Conservation (phyloP, 1,139 yeast species). For the Sugiyamaella neomexicana region DNA sequence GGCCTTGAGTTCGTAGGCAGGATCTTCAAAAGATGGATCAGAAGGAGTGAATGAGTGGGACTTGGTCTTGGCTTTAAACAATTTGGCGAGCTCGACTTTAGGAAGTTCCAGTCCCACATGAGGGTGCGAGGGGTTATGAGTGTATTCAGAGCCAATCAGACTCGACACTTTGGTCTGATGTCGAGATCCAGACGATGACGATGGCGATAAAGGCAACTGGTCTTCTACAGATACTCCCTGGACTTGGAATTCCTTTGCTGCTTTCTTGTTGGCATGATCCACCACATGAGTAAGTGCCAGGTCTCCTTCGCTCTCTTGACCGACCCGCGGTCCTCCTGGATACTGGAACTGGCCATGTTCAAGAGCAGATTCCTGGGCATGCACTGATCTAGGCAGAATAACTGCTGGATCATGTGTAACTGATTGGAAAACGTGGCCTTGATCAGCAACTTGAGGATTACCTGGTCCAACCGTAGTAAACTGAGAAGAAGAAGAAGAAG, state of each 20-base stretch:
- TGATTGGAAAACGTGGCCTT: neutral
- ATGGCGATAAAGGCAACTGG: neutral
- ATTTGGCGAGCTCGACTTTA: constrained; percentile 7
- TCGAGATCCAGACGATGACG: neutral
- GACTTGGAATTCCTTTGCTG: constrained; percentile 6
- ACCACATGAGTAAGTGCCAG: constrained; percentile 3
- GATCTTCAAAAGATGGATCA: constrained; percentile 13
- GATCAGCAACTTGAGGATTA: neutral
- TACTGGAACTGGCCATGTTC: constrained; percentile 8
- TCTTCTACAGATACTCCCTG: neutral
- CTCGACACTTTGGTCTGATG: constrained; percentile 1
- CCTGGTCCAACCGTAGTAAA: constrained; percentile 3
- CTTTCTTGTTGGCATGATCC: constrained; percentile 5
- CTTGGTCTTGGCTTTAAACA: constrained; percentile 7
- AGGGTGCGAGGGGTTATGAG: neutral
- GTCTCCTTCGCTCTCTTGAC: constrained; percentile 4
- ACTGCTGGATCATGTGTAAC: constrained; percentile 15
- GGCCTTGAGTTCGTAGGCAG: constrained; percentile 10
- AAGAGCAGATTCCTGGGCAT: constrained; percentile 8
- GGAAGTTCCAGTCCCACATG: constrained; percentile 10
- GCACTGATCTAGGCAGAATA: constrained; percentile 8
- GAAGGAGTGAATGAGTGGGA: constrained; percentile 4
- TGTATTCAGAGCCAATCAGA: constrained; percentile 8
- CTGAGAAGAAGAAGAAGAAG: neutral
- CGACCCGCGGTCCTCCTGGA: constrained; percentile 9